A percentile compares a stretch with the other conserved stretches of the same genome.
phyloP scores from a whole-genome alignment of 2,329 filamentous ascomycete species.

The Ceratocystis smalleyi region DNA sequence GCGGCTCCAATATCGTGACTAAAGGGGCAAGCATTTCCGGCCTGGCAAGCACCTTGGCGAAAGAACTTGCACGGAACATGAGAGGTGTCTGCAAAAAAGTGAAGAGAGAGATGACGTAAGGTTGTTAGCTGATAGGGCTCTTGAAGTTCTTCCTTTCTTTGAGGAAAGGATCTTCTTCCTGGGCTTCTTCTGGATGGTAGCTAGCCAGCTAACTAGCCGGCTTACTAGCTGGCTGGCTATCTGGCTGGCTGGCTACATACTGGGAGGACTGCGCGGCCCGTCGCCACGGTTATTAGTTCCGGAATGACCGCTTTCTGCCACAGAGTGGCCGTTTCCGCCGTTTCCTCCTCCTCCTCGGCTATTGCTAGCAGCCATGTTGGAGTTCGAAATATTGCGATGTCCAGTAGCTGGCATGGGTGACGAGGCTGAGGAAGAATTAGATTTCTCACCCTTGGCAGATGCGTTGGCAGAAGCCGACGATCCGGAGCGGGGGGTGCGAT shows the following conservation, averaged over 20 bases:
- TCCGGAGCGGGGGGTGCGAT: slow-evolving; percentile 10
- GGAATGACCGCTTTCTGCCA: slow-evolving; percentile 11
- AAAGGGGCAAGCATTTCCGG: slow-evolving; percentile 89
- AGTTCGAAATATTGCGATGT: slow-evolving; percentile 7
- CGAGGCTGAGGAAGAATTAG: neutral
- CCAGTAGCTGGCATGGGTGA: slow-evolving; percentile 1
- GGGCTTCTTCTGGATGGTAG: too few species aligned
- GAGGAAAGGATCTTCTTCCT: too few species aligned
- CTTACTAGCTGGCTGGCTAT: too few species aligned
- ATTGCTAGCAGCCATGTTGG: slow-evolving; percentile 3
- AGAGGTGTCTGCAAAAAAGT: slow-evolving; percentile 55
- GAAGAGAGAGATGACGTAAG: neutral
- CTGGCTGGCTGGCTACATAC: slow-evolving; percentile 28
- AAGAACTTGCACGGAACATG: slow-evolving; percentile 99
- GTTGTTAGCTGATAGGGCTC: neutral
- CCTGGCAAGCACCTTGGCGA: slow-evolving; percentile 87
- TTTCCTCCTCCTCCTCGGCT: neutral
- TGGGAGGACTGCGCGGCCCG: slow-evolving; percentile 47
- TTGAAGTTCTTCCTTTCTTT: too few species aligned
- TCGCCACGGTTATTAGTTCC: slow-evolving; percentile 32
- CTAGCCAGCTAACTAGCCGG: too few species aligned
- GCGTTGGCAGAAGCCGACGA: slow-evolving; percentile 6
- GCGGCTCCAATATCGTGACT: slow-evolving; percentile 79
- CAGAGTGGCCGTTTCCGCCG: slow-evolving; percentile 6
- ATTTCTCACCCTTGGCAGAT: slow-evolving; percentile 13